phyloP scores from a whole-genome alignment of 805 yeast species.

The Saturnispora silvae region DNA sequence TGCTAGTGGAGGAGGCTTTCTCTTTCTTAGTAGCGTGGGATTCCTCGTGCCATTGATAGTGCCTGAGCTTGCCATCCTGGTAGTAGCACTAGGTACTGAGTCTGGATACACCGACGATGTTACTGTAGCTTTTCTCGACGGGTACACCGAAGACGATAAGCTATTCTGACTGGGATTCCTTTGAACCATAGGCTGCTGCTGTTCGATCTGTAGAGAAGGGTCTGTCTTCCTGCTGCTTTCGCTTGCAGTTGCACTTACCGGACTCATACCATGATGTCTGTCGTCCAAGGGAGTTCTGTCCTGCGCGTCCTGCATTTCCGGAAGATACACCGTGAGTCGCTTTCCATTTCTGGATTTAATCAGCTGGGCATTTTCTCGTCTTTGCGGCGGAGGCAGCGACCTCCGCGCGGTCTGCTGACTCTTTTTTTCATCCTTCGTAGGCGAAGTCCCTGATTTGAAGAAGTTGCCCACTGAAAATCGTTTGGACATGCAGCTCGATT shows the following conservation, averaged over 20 bases:
- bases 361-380: neutral
- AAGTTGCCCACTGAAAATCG: conserved; percentile 11
- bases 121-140: neutral
- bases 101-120: conserved; percentile 3
- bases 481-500: conserved; percentile 4
- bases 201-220: no score
- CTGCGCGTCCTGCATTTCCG: no score
- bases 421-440: neutral
- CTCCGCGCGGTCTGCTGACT: no score
- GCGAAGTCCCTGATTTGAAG: conserved; percentile 6
- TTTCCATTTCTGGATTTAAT: conserved; percentile 4
- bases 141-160: no score
- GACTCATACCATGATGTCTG: no score
- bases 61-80: neutral
- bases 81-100: neutral
- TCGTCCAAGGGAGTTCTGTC: no score
- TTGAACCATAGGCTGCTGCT: no score
- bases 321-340: conserved; percentile 7
- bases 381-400: no score
- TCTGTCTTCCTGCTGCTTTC: no score
- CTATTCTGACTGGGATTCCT: no score
- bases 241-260: no score
- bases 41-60: conserved; percentile 7
- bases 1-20: conserved; percentile 11
- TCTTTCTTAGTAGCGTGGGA: conserved; percentile 7